Conservation (phyloP, 2,329 filamentous ascomycete species). For the Fusarium sp. region DNA sequence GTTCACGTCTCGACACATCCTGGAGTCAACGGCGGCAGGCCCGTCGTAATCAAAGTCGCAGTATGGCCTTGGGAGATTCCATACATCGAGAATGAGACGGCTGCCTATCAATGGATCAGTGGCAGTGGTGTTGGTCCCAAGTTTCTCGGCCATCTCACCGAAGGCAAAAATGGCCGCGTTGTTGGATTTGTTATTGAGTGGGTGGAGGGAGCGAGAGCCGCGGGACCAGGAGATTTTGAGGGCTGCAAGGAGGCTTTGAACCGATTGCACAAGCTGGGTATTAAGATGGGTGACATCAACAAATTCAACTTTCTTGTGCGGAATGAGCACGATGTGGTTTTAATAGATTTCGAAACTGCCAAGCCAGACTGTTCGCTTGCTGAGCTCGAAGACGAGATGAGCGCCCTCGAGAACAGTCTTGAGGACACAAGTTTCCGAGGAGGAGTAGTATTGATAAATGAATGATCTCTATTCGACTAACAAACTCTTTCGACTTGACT, state of each 20-base stretch:
- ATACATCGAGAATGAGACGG: constrained; percentile 46
- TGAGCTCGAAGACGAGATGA: constrained; percentile 49
- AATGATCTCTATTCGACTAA: background rate
- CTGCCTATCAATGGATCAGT: constrained; percentile 49
- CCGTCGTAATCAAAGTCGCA: constrained; percentile 50
- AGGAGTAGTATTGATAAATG: background rate
- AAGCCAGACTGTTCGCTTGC: constrained; percentile 33
- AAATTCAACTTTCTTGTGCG: constrained; percentile 52
- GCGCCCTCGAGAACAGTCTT: constrained; percentile 35
- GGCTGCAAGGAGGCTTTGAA: constrained; percentile 45
- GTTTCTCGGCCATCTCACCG: constrained; percentile 52
- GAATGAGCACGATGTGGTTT: constrained; percentile 37
- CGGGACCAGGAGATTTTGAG: constrained; percentile 42
- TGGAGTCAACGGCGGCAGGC: constrained; percentile 28
- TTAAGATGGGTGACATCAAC: constrained; percentile 52
- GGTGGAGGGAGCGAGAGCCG: constrained; percentile 43
- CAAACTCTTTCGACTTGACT: background rate
- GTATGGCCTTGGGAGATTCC: constrained; percentile 50
- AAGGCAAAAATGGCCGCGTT: constrained; percentile 45
- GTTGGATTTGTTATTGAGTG: constrained; percentile 49
- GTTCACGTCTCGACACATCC: constrained; percentile 48
- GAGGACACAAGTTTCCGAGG: constrained; percentile 11
- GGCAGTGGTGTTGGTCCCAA: constrained; percentile 45
- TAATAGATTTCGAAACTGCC: constrained; percentile 50
- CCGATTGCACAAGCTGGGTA: constrained; percentile 48